Conservation (phyloP, 2,329 filamentous ascomycete genomes). For the Pseudogymnoascus sp. region DNA sequence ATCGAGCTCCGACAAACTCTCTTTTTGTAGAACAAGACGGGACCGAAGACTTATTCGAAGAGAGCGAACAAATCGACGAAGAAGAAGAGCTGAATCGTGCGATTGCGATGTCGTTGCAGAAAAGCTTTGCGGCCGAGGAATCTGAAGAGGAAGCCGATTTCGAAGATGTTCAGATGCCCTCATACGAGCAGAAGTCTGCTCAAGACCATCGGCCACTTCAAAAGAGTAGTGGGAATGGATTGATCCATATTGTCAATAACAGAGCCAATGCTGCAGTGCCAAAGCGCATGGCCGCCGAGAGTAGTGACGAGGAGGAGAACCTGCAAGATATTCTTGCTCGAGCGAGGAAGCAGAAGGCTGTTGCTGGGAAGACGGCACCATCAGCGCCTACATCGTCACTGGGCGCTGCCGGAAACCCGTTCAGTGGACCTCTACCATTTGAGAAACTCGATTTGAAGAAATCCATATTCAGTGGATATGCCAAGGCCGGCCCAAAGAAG, state of each 20-base stretch:
- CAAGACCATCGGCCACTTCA: constrained; percentile 44
- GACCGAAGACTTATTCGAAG: constrained; percentile 17
- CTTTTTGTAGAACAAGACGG: constrained; percentile 22
- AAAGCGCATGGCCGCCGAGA: constrained; percentile 35
- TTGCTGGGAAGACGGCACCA: constrained; percentile 16
- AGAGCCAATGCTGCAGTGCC: constrained; percentile 56
- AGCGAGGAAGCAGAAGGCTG: constrained; percentile 55
- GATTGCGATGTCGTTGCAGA: constrained; percentile 77
- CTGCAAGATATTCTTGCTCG: constrained; percentile 68
- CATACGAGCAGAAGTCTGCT: constrained; percentile 51
- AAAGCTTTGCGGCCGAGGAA: constrained; percentile 40
- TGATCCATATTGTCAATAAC: constrained; percentile 69
- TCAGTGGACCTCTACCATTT: constrained; percentile 82
- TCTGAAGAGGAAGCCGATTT: constrained; percentile 36
- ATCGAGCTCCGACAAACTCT: constrained; percentile 17
- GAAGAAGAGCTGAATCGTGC: constrained; percentile 73
- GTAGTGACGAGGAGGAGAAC: constrained; percentile 73
- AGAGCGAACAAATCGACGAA: constrained; percentile 53
- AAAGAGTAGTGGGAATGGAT: constrained; percentile 49
- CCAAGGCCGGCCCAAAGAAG: neutral
- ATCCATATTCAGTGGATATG: constrained; percentile 40
- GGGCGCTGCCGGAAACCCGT: constrained; percentile 45
- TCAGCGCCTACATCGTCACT: constrained; percentile 22
- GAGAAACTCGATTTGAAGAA: constrained; percentile 72
- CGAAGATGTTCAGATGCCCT: constrained; percentile 45